Conservation (phyloP, 1,284 basidiomycete genomes). For the Trichosporon sp. region DNA sequence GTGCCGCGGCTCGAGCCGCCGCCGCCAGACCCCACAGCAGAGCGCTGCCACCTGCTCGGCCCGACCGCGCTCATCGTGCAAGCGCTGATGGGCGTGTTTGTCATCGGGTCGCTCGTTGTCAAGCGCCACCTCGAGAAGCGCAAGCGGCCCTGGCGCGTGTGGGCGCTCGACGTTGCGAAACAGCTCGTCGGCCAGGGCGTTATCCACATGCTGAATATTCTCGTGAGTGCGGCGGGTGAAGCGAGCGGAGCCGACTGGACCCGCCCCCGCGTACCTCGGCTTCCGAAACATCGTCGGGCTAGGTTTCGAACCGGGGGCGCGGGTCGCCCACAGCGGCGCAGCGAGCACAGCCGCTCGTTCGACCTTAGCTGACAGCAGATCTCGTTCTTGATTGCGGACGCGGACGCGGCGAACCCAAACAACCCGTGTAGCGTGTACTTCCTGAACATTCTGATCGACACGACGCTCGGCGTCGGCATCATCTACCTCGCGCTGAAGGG, state of each 20-base stretch:
- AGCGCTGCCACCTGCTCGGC: constrained; percentile 51
- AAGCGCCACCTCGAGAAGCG: constrained; percentile 83
- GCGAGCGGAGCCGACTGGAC: background rate
- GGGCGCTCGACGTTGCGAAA: constrained; percentile 86
- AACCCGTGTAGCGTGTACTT: constrained; percentile 92
- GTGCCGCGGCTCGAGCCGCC: constrained; percentile 45
- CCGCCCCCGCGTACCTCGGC: too few relatives aligned
- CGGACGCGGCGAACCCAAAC: constrained; percentile 53
- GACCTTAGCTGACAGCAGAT: constrained; percentile 32
- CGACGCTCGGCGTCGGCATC: constrained; percentile 81
- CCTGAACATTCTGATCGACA: constrained; percentile 90
- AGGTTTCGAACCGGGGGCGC: too few relatives aligned
- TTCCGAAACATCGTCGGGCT: too few relatives aligned
- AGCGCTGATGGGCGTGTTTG: constrained; percentile 68
- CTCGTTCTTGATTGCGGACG: constrained; percentile 56
- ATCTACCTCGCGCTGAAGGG: constrained; percentile 74
- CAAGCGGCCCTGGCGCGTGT: constrained; percentile 83
- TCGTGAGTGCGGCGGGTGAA: constrained; percentile 52
- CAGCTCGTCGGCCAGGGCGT: constrained; percentile 89
- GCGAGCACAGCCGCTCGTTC: too few relatives aligned
- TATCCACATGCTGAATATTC: constrained; percentile 79
- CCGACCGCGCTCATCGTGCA: constrained; percentile 51
- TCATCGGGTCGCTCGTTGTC: constrained; percentile 75
- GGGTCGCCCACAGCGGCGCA: too few relatives aligned
- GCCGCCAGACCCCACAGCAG: constrained; percentile 51